Evolutionary conservation across 2,329 filamentous ascomycete genomes (phyloP), one percentile per base, ranked within the genome.

Genomic region (Didymella arachidicola): DNA sequence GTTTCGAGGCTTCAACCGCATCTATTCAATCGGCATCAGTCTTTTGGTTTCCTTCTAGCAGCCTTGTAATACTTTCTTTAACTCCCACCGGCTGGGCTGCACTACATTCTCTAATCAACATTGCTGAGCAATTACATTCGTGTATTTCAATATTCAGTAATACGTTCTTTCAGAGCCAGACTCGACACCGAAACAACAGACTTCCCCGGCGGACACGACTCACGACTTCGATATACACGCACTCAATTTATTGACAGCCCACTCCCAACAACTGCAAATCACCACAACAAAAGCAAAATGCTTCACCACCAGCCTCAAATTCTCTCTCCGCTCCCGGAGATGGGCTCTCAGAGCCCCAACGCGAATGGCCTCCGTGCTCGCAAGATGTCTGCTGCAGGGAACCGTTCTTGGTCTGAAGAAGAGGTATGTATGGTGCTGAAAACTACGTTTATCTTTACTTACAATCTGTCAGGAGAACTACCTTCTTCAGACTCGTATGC

Each of bases 381-480:
- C 61, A 91, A 90, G 80, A 79, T 84, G 62, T 84, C 89, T 59
- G 90, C 89, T 49, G 89, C 90, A 64, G 89, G 90, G 66, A 90
- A 90, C 68, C 84, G 91, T 76, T 90, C 90, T 57, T 94, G 91
- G 91, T 93, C 90, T 63, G 91, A 93, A 75, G 90, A 93, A 77
- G 91, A 93, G 87, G 90, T 92, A 82, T 69, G 83, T 36, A 7
- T 0, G 19, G 19, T 39, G 0, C 12, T 19, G 11, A 25, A 7
- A 11, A 6, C 2, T 12, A 39, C 2, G 10, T n/a, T 25, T 10
- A 3, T 29, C 22, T 7, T n/a, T 5, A 27, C 66, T 76, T 49
- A 74, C 68, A 57, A 57, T 11, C n/a, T 34, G 46, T 62, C 63
- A 94, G 91, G 92, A 95, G 79, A 85, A 88, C 57, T 95, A 94